phyloP scores from a whole-genome alignment of 768 basidiomycete species.

The Trametopsis cervina region DNA sequence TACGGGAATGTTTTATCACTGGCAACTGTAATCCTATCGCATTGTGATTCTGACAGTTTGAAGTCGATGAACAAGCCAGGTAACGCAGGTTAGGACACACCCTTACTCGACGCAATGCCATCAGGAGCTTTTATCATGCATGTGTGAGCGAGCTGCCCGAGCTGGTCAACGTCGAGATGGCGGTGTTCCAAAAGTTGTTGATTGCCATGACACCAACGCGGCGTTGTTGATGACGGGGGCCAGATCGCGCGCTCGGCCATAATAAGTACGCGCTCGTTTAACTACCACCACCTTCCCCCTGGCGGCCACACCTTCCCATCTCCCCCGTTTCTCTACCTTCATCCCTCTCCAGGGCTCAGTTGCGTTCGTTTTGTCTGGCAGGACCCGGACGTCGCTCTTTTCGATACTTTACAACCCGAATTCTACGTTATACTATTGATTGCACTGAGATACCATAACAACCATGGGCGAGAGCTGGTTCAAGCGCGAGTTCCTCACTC shows the following conservation, averaged over 20 bases:
- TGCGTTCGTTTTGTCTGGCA: conserved; percentile 32
- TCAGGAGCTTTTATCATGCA: too few relatives aligned
- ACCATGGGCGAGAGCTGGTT: conserved; percentile 69
- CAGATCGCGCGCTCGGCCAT: background rate
- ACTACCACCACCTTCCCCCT: conserved; percentile 8
- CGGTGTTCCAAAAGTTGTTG: background rate
- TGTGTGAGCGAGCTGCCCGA: background rate
- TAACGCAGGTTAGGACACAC: too few relatives aligned
- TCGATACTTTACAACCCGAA: too few relatives aligned
- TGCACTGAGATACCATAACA: conserved; percentile 15
- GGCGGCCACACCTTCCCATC: background rate
- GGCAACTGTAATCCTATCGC: too few relatives aligned
- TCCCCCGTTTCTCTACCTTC: conserved; percentile 5
- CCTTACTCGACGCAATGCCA: too few relatives aligned
- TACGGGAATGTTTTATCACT: too few relatives aligned
- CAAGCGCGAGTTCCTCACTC: conserved; percentile 57
- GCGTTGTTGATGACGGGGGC: too few relatives aligned
- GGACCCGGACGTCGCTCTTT: conserved; percentile 41
- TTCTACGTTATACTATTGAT: too few relatives aligned
- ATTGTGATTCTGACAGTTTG: too few relatives aligned
- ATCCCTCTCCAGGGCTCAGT: conserved; percentile 16
- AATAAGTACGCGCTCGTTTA: conserved; percentile 1
- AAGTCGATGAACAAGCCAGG: too few relatives aligned
- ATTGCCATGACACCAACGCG: conserved; percentile 12
- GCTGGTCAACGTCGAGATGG: too few relatives aligned